phyloP scores from a whole-genome alignment of 2,329 filamentous ascomycete genomes.

The Talaromyces sp. region DNA sequence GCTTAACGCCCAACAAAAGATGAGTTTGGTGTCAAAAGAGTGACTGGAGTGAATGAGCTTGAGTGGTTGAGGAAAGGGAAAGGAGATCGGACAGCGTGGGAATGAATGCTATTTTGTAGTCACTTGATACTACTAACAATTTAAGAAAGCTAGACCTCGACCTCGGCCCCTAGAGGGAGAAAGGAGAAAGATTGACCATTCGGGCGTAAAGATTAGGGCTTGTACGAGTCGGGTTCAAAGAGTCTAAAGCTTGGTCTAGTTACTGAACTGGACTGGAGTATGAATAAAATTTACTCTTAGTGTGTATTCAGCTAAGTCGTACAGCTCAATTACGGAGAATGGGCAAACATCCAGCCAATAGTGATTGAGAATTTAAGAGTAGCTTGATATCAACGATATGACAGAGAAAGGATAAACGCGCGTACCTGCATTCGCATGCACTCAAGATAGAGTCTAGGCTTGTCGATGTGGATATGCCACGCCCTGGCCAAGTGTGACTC shows the following conservation, averaged over 20 bases:
- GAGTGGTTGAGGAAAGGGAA: constrained; percentile 12
- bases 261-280: neutral
- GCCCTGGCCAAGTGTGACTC: constrained; percentile 1
- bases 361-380: neutral
- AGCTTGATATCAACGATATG: neutral
- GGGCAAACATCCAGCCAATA: neutral
- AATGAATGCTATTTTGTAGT: constrained; percentile 17
- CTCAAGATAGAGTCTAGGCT: constrained; percentile 1
- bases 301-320: neutral
- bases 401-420: constrained; percentile 1
- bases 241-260: neutral
- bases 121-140: neutral
- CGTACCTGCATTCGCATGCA: constrained; percentile 9
- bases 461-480: constrained; percentile 5
- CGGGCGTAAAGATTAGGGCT: constrained; percentile 5
- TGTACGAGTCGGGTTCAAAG: constrained; percentile 2
- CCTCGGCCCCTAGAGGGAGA: neutral
- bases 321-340: neutral
- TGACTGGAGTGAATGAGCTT: constrained; percentile 19
- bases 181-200: constrained; percentile 4
- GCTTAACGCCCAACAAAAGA: constrained; percentile 14
- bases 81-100: constrained; percentile 3
- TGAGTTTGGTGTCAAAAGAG: constrained; percentile 18
- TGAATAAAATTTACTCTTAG: neutral
- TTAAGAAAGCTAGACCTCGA: neutral